Evolutionary conservation across 2,329 filamentous ascomycete species (phyloP), one percentile per base, ranked within the genome.

Genomic region (Fusarium sp.): DNA sequence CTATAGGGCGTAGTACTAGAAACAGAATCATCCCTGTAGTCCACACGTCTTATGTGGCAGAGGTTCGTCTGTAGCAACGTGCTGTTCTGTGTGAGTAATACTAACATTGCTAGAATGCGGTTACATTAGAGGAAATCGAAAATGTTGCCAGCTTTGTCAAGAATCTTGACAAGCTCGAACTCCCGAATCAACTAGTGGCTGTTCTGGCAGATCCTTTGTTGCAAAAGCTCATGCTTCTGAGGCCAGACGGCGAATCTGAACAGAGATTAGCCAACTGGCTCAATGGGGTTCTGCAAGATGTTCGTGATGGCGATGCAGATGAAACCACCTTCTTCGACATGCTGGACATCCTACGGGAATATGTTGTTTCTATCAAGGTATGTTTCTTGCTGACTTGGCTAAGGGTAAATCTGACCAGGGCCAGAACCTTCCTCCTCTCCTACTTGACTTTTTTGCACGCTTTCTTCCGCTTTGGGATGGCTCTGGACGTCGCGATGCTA

Each of bases 181-280:
- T 95, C 45, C 94, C 94, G 0, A 95, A 93, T 72, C 94, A 97
- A 81, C 86, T 97, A 5, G 90, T 95, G 45, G 93, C 94, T 10
- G 90, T 93, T 8, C 84, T 97, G 20, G 89, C 89, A 5, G 93
- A 97, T 78, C 92, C 92, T 7, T 84, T 97, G 36, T 87, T 96
- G 3, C 94, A 96, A 79, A 96, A 96, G 78, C 85, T 96, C 30
- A 83, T 94, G 39, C 83, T 93, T n/a, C 83, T 93, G 36, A 87
- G 89, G 56, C 88, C 91, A 4, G 87, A 89, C 41, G 82, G 84
- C 22, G 84, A 86, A 55, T 85, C 85, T 18, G 82, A 85, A 34
- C 83, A 84, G 57, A 85, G 90, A n/a, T 84, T 90, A 48, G 84
- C 87, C 48, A 87, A 88, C 75, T 92, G 90, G 90, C 79, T 92